phyloP scores from a whole-genome alignment of 163 green algal species.

The Chloroidium sp. region DNA sequence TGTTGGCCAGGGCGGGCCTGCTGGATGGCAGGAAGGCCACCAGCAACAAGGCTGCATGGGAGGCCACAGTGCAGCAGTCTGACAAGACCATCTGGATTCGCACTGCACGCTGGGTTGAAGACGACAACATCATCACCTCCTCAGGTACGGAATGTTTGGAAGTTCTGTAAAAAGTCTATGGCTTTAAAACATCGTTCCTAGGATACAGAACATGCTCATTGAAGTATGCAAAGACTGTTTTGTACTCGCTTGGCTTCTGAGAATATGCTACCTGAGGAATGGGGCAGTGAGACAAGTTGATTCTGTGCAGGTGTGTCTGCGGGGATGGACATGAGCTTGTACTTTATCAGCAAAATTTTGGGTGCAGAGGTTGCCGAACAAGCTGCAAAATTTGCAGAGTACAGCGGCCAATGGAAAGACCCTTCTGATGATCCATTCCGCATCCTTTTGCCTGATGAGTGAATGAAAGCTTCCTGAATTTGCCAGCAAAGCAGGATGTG shows the following conservation, averaged over 20 bases:
- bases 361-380: neutral
- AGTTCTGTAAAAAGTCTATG: no score
- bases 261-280: no score
- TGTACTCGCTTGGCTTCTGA: no score
- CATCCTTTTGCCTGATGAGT: no score
- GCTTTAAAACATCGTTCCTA: no score
- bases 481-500: no score
- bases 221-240: no score
- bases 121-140: slow-evolving; percentile 10
- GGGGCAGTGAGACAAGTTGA: no score
- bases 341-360: slow-evolving; percentile 2
- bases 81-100: neutral
- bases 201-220: no score
- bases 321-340: slow-evolving; percentile 11
- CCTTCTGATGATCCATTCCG: neutral
- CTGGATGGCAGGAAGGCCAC: slow-evolving; percentile 9
- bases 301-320: slow-evolving; percentile 7
- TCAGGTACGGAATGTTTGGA: neutral
- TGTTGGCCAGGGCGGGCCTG: neutral
- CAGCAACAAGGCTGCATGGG: slow-evolving; percentile 3
- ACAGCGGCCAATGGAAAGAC: slow-evolving; percentile 14
- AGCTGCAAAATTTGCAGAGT: slow-evolving; percentile 6
- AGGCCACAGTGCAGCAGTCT: neutral
- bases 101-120: slow-evolving; percentile 5
- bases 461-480: no score